Percentiles rank a stretch among this genome's conserved stretches.
These are phyloP conservation scores for Pelargonium cotyledonis DNA, from an alignment of 441 rosid genomes.

Conservation along the genomic window DNA sequence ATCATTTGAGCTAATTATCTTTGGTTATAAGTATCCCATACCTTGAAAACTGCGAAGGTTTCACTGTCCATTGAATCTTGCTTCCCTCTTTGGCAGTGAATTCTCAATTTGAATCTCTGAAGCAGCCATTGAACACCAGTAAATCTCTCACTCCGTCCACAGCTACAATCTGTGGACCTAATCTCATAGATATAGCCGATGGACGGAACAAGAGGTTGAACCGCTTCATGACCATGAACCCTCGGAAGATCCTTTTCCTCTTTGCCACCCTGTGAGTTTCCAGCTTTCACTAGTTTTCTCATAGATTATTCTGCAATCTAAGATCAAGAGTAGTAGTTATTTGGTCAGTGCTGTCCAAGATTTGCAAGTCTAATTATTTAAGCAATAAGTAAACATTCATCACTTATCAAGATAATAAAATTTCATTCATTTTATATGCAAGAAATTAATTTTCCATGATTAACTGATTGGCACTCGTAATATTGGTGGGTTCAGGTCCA, in stretches of 20 bases:
- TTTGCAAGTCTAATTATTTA: no score
- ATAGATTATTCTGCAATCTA: neutral
- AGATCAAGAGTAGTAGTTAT: neutral
- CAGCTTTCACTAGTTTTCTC: neutral
- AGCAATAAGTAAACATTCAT: neutral
- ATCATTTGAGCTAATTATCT: neutral
- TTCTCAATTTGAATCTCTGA: neutral
- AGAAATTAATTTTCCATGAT: neutral
- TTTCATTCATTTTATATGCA: neutral
- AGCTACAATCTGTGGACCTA: neutral
- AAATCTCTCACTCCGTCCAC: constrained; percentile 4
- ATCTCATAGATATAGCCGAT: constrained; percentile 4
- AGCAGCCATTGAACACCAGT: constrained; percentile 5
- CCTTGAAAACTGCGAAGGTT: neutral
- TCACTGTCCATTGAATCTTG: neutral
- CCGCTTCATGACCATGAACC: constrained; percentile 4
- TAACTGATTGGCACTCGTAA: neutral
- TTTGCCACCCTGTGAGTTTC: neutral
- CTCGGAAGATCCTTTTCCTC: constrained; percentile 6
- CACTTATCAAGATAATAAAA: neutral
- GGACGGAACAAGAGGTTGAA: constrained; percentile 2
- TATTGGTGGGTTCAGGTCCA: constrained; percentile 4
- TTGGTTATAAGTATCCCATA: neutral
- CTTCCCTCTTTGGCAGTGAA: neutral
- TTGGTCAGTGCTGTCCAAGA: no score